These are phyloP conservation scores for Ganoderma sinense DNA, from an alignment of 1,284 basidiomycete species.

Conservation along the genomic window DNA sequence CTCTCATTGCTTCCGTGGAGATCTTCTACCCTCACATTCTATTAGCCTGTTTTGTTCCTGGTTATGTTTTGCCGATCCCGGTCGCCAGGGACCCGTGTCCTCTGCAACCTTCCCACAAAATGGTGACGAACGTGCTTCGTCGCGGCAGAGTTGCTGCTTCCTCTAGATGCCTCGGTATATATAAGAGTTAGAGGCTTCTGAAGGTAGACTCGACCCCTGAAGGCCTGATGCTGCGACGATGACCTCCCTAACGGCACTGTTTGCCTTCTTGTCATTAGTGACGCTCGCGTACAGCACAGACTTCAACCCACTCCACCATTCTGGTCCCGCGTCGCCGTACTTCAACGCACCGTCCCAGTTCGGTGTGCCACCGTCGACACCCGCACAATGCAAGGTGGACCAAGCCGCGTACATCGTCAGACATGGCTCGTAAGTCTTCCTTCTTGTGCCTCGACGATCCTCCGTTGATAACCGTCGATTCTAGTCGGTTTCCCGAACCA, in stretches of 20 bases:
- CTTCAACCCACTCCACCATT: conserved; percentile 51
- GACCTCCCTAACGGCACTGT: conserved; percentile 1
- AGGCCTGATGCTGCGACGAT: conserved; percentile 1
- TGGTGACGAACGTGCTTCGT: conserved; percentile 16
- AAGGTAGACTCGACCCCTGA: background rate
- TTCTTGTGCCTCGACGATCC: background rate
- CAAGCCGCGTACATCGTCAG: conserved; percentile 53
- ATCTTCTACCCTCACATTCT: background rate
- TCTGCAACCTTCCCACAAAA: background rate
- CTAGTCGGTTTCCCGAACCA: conserved; percentile 50
- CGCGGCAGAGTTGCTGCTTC: background rate
- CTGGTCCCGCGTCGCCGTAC: conserved; percentile 50
- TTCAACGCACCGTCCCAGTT: conserved; percentile 50
- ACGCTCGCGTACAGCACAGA: conserved; percentile 3
- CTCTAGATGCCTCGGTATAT: background rate
- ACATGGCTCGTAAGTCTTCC: conserved; percentile 46
- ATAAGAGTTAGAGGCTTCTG: background rate
- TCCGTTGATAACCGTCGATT: background rate
- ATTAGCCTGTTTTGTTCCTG: background rate
- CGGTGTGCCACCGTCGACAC: conserved; percentile 41
- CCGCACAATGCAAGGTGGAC: conserved; percentile 48
- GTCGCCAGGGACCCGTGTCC: background rate
- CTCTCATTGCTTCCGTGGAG: background rate
- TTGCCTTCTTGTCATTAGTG: conserved; percentile 7
- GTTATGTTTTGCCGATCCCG: background rate